phyloP scores from a whole-genome alignment of 1,139 yeast species.

The Torulaspora pretoriensis region DNA sequence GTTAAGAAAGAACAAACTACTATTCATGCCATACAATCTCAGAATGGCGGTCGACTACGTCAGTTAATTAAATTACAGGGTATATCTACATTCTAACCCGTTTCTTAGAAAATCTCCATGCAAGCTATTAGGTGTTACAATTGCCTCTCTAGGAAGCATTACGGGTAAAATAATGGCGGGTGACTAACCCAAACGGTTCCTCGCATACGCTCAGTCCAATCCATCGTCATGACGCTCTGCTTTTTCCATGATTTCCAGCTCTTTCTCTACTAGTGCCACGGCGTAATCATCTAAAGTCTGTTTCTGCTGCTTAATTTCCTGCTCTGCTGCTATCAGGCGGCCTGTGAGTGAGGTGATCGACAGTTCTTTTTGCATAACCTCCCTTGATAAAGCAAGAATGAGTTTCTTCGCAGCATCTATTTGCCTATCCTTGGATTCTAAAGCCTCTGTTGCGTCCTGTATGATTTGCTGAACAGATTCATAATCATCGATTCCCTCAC shows the following conservation, averaged over 20 bases:
- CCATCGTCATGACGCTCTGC: background rate
- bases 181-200: too few species aligned
- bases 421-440: slow-evolving; percentile 14
- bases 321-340: slow-evolving; percentile 11
- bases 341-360: slow-evolving; percentile 24
- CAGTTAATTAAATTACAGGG: too few species aligned
- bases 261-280: slow-evolving; percentile 9
- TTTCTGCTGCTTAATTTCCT: slow-evolving; percentile 2
- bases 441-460: slow-evolving; percentile 11
- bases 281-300: slow-evolving; percentile 7
- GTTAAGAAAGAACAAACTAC: too few species aligned
- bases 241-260: slow-evolving; percentile 1
- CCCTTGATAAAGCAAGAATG: slow-evolving; percentile 15
- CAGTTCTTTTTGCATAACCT: slow-evolving; percentile 20
- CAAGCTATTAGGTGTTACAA: background rate
- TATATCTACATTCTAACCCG: too few species aligned
- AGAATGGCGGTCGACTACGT: too few species aligned
- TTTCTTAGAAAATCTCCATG: background rate
- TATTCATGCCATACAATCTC: too few species aligned
- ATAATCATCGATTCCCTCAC: background rate
- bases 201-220: background rate
- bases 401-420: slow-evolving; percentile 11
- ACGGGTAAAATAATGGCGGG: too few species aligned
- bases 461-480: slow-evolving; percentile 10
- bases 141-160: background rate